A percentile compares a stretch with the other conserved stretches of the same genome.
phyloP scores from a whole-genome alignment of 768 basidiomycete species.

The Candolleomyces eurysporus region DNA sequence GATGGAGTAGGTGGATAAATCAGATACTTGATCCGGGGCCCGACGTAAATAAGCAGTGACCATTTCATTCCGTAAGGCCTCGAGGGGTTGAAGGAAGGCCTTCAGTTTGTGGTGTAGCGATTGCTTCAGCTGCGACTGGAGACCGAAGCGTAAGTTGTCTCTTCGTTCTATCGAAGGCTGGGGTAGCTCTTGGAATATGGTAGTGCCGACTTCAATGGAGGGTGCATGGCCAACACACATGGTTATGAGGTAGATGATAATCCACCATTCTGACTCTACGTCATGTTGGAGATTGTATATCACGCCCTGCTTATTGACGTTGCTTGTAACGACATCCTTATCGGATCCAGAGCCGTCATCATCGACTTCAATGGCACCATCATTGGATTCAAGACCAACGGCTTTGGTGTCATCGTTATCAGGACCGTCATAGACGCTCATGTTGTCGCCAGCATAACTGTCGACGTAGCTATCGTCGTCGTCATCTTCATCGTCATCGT shows the following conservation, averaged over 20 bases:
- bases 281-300: slow-evolving; percentile 3
- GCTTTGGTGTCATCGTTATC: too few relatives aligned
- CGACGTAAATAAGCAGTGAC: not conserved
- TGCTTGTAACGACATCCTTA: too few relatives aligned
- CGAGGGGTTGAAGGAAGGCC: not conserved
- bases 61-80: not conserved
- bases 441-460: too few relatives aligned
- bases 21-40: not conserved
- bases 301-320: too few relatives aligned
- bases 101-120: not conserved
- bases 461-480: too few relatives aligned
- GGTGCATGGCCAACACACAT: not conserved
- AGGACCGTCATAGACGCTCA: too few relatives aligned
- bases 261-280: slow-evolving; percentile 8
- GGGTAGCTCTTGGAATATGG: not conserved
- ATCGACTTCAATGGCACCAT: too few relatives aligned
- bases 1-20: not conserved
- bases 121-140: not conserved
- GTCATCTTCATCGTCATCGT: too few relatives aligned
- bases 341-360: too few relatives aligned
- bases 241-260: slow-evolving; percentile 1
- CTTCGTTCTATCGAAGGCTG: not conserved
- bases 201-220: not conserved
- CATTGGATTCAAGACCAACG: too few relatives aligned
- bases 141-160: too few relatives aligned